A percentile compares a stretch with the other conserved stretches of the same genome.
Evolutionary conservation across 805 yeast genomes (phyloP).

Genomic region (Kuraishia borneana): DNA sequence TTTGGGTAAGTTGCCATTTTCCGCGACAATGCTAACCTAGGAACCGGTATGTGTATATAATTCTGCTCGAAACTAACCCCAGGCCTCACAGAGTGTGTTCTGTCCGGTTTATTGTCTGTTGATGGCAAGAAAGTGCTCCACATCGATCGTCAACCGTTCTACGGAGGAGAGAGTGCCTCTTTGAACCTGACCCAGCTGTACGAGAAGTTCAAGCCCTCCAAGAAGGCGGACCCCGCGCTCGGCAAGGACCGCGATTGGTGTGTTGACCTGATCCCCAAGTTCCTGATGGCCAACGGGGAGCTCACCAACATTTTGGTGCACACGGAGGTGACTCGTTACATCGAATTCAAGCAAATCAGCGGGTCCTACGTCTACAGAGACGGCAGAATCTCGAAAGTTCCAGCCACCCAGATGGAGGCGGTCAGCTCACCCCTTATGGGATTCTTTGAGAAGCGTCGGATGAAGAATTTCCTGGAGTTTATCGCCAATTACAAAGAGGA

Average conservation of each 20-base stretch:
- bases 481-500: constrained; percentile 76
- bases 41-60: constrained; percentile 16
- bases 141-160: constrained; percentile 92
- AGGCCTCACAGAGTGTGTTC: constrained; percentile 94
- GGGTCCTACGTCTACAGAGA: constrained; percentile 89
- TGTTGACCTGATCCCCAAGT: constrained; percentile 93
- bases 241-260: constrained; percentile 98
- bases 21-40: constrained; percentile 7
- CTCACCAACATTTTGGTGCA: constrained; percentile 90
- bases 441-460: constrained; percentile 87
- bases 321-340: constrained; percentile 90
- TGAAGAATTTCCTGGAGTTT: constrained; percentile 85
- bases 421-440: constrained; percentile 89
- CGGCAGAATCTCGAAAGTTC: constrained; percentile 90
- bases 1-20: constrained; percentile 41
- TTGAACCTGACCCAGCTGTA: constrained; percentile 64
- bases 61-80: constrained; percentile 8
- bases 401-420: constrained; percentile 87
- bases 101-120: constrained; percentile 89
- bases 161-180: constrained; percentile 90
- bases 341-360: constrained; percentile 93
- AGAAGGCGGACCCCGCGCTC: constrained; percentile 52
- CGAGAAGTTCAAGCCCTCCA: constrained; percentile 77
- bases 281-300: constrained; percentile 96
- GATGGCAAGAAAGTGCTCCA: constrained; percentile 97